Percentiles rank a stretch among this genome's conserved stretches.
These are phyloP conservation scores for Venturia nashicola DNA, from an alignment of 2,329 filamentous ascomycete species.

Conservation along the genomic window DNA sequence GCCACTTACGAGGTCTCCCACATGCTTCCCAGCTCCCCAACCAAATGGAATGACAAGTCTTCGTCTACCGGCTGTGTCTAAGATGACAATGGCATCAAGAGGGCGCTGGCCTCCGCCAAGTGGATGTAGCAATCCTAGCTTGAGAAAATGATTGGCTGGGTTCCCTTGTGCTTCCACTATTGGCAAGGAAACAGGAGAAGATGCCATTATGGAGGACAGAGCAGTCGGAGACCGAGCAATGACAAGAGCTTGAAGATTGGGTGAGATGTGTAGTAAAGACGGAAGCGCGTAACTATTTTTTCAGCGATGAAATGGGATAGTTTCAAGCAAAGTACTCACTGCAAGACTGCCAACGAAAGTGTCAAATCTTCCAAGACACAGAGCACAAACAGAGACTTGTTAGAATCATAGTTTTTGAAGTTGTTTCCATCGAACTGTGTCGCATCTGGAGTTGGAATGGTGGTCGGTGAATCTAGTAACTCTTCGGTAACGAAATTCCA, in stretches of 20 bases:
- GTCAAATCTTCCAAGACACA: constrained; percentile 3
- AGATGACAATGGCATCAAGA: constrained; percentile 31
- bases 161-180: constrained; percentile 2
- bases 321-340: background rate
- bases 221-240: background rate
- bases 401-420: background rate
- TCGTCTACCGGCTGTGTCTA: constrained; percentile 24
- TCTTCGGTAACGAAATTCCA: constrained; percentile 8
- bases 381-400: constrained; percentile 4
- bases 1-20: constrained; percentile 5
- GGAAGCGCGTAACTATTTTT: background rate
- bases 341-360: constrained; percentile 3
- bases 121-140: constrained; percentile 31
- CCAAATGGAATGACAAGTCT: constrained; percentile 32
- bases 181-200: background rate
- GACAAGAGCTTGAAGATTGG: constrained; percentile 6
- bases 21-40: constrained; percentile 30
- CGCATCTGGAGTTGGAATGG: background rate
- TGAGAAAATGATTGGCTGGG: constrained; percentile 19
- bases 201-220: background rate
- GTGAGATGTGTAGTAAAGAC: background rate
- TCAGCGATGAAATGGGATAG: background rate
- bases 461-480: background rate
- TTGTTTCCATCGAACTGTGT: constrained; percentile 6
- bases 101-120: constrained; percentile 31